phyloP scores from a whole-genome alignment of 208 protist genomes.

The Phytomonas sp. region DNA sequence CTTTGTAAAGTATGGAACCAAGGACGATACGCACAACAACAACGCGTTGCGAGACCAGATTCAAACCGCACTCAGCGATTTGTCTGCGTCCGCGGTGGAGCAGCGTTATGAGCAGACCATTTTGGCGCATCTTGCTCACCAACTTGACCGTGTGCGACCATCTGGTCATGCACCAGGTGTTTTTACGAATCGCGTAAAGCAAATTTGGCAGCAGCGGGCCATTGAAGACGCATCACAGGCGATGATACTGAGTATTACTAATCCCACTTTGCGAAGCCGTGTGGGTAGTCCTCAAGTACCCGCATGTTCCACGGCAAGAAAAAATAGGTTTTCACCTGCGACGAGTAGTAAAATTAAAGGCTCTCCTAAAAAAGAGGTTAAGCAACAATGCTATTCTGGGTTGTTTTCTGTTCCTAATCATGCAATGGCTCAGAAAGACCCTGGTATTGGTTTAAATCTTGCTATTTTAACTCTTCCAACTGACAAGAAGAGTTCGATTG shows the following conservation, averaged over 20 bases:
- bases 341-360: not conserved
- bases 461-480: not conserved
- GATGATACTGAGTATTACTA: not conserved
- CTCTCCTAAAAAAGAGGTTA: not conserved
- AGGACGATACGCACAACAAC: not conserved
- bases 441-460: not conserved
- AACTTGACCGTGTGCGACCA: slow-evolving; percentile 30
- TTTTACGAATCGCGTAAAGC: slow-evolving; percentile 11
- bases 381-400: not conserved
- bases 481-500: not conserved
- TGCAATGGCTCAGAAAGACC: not conserved
- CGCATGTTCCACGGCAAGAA: not conserved
- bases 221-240: not conserved
- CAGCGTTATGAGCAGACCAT: slow-evolving; percentile 58
- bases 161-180: slow-evolving; percentile 12
- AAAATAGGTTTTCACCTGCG: not conserved
- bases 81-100: slow-evolving; percentile 18
- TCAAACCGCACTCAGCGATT: not conserved
- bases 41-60: not conserved
- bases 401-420: not conserved
- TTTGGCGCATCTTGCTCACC: slow-evolving; percentile 34
- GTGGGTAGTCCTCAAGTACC: not conserved
- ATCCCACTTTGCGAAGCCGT: not conserved
- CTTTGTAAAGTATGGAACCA: not conserved
- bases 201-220: slow-evolving; percentile 17